phyloP scores from a whole-genome alignment of 352 stramenopile species.

The Phytopythium aichiense region DNA sequence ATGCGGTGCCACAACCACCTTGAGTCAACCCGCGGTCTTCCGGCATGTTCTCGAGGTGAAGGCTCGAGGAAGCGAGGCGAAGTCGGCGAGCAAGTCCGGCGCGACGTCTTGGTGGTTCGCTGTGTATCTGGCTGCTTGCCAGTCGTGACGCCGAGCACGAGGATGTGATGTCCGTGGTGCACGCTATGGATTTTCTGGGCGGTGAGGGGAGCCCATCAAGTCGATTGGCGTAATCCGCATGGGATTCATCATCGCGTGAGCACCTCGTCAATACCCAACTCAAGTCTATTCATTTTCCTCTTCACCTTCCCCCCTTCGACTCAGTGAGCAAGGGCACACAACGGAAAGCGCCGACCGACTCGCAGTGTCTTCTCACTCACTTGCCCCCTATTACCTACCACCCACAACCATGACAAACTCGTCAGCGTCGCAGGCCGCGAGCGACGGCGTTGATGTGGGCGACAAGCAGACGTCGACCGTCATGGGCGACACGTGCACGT shows the following conservation, averaged over 20 bases:
- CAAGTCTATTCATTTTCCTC: not conserved
- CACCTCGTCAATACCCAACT: not conserved
- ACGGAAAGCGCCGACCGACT: not conserved
- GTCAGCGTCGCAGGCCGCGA: not conserved
- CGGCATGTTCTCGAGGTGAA: not conserved
- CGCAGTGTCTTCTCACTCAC: not conserved
- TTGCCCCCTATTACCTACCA: no score
- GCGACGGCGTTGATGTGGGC: not conserved
- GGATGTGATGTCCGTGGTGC: no score
- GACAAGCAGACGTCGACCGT: slow-evolving; percentile 4
- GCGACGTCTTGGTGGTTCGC: not conserved
- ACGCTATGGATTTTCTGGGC: not conserved
- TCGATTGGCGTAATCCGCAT: not conserved
- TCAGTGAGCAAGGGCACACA: not conserved
- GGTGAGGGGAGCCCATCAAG: not conserved
- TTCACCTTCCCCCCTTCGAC: not conserved
- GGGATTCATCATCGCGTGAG: not conserved
- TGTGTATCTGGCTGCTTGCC: not conserved
- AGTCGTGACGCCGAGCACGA: no score
- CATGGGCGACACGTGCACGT: slow-evolving; percentile 17
- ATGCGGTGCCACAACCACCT: not conserved
- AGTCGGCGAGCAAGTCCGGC: not conserved
- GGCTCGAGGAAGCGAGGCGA: not conserved
- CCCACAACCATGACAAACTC: not conserved
- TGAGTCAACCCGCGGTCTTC: no score